Evolutionary conservation across 2,329 filamentous ascomycete species (phyloP).

Genomic region (Nectriaceae sp.): DNA sequence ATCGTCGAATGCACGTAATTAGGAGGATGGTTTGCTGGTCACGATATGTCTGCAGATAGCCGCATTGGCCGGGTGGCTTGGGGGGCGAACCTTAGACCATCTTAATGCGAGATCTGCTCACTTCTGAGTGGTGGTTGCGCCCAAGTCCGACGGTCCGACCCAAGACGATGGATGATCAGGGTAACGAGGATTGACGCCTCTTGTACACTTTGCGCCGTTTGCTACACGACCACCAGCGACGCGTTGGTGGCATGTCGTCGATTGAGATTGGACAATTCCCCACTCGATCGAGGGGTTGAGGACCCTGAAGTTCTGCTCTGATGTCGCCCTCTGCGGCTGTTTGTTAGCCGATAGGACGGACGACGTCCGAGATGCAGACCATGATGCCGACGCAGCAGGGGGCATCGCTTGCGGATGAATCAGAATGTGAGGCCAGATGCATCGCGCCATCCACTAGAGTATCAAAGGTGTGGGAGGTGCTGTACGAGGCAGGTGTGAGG

Average conservation of each 20-base stretch:
- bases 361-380: constrained; percentile 4
- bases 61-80: constrained; percentile 19
- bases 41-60: constrained; percentile 24
- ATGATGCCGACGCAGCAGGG: constrained; percentile 3
- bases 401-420: constrained; percentile 12
- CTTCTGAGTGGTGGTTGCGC: constrained; percentile 8
- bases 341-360: constrained; percentile 15
- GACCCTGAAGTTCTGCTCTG: constrained; percentile 2
- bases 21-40: neutral
- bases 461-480: constrained; percentile 7
- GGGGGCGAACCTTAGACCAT: constrained; percentile 13
- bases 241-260: constrained; percentile 27
- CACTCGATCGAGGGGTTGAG: constrained; percentile 29
- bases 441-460: constrained; percentile 15
- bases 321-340: constrained; percentile 5
- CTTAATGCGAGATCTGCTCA: constrained; percentile 18
- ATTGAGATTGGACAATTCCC: constrained; percentile 29
- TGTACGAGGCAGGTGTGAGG: too few species aligned
- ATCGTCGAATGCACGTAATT: constrained; percentile 17
- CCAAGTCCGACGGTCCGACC: constrained; percentile 10
- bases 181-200: too few species aligned
- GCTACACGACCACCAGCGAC: constrained; percentile 12
- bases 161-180: too few species aligned
- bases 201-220: too few species aligned
- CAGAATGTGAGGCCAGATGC: constrained; percentile 4